Base-by-base conservation (phyloP, 2,329 filamentous ascomycete species). In the Samsoniella hepiali region DNA sequence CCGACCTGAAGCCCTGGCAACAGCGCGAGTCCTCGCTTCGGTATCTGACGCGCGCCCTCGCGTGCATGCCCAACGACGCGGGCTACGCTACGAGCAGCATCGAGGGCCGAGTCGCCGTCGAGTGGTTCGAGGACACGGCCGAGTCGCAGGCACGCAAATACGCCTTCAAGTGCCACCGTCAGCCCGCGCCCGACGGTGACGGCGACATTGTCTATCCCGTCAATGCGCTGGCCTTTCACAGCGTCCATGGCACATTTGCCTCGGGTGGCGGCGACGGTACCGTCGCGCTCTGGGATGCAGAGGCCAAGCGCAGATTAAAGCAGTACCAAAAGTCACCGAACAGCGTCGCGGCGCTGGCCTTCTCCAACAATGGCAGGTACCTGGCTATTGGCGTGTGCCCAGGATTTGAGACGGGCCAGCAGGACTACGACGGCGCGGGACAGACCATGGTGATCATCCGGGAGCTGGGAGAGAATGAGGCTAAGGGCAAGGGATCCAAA, bases 91-190 rank as follows among this genome's bases (percentile, higher is more conserved):
- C 90, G 1, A 91, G 87, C 64, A 93, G 89, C 71, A 99, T 99
- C 71, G 95, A 99, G 74, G 95, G 95, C 5, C 88, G 95, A 69
- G 93, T 99, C 2, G 94, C 93, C 0, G 95, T 99, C 1, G 95
- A 99, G 76, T 98, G 93, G 91, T 98, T 99, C 74, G 95, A 98
- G 73, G 91, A 95, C 17, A 91, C 88, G 5, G 81, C 87, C 49
- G 91, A 94, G 75, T 93, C 91, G 4, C 93, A 98, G 78, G 89
- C 91, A 45, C 86, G 93, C 68, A 98, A 97, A 76, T 99, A 98
- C 75, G 95, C 95, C 15, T 99, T 99, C 85, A 99, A 99, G 77
- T 99, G 95, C 77, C 95, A 99, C 77, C 86, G 95, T 5, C 91
- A 96, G 75, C 83, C 87, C 1, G 82, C 81, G 10, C 77, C 85